Evolutionary conservation across 208 protist species (phyloP), one percentile per base, ranked within the genome.

Genomic region (Trypanosoma caninum): DNA sequence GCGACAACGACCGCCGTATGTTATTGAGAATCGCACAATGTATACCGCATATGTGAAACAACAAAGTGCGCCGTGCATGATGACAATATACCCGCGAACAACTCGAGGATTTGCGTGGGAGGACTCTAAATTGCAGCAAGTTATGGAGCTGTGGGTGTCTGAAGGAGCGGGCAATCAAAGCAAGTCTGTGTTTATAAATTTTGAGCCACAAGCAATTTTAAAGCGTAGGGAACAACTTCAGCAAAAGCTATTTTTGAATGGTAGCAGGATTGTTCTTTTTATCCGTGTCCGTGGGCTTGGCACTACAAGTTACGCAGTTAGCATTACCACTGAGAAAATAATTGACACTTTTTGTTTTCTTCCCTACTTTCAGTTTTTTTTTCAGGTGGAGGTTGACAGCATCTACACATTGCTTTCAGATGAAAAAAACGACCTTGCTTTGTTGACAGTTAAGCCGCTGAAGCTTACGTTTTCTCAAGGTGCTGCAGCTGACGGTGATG

Each of bases 11-110:
- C 81, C 85, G 16, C 85, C 85, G 16, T 72, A 83, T 60, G 67
- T 86, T n/a, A 52, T 92, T 34, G 85, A 92, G 51, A 92, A 92
- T 57, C 79, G 85, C 41, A 85, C 82, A 0, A 54, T 68, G 16
- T 89, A 66, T 58, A 76, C 72, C 25, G 51, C 87, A 18, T 73
- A 65, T 48, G 72, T 84, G 50, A 55, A 72, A 52, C 85, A 92
- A 59, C 68, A 23, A 22, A 64, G 40, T 72, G 38, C 14, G 22
- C 62, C 53, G n/a, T 63, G 55, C 31, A 28, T 44, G 2, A 62
- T 74, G 13, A 60, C 67, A 25, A 68, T 92, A 13, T 82, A 83
- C 53, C 80, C 85, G 13, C 72, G 71, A 11, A 69, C 70, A 22
- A 82, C 82, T 18, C 80, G 82, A 57, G 67, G 54, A 8, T 89